phyloP scores from a whole-genome alignment of 2,329 filamentous ascomycete genomes.

The Alternaria conjuncta region DNA sequence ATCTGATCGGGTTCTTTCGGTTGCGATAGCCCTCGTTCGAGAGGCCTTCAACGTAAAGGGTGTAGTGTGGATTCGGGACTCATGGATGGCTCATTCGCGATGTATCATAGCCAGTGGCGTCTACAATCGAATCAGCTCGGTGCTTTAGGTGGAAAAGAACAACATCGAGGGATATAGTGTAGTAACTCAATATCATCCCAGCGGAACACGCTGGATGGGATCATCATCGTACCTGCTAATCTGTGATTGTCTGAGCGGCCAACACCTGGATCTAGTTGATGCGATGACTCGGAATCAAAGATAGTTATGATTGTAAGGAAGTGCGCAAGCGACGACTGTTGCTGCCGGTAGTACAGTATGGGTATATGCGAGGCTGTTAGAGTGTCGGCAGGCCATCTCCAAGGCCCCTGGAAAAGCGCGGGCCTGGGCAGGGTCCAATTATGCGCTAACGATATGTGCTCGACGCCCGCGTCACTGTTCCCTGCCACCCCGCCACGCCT shows the following conservation, averaged over 20 bases:
- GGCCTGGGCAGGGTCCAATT: neutral
- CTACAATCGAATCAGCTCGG: no score
- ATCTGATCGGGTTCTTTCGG: neutral
- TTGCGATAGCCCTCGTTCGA: neutral
- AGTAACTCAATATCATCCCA: no score
- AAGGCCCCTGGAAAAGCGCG: neutral
- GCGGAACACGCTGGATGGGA: no score
- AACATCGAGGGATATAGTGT: no score
- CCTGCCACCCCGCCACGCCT: no score
- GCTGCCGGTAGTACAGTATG: neutral
- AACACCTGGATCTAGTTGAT: no score
- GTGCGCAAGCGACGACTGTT: neutral
- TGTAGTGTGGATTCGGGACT: neutral
- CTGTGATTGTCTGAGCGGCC: no score
- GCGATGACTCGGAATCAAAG: neutral
- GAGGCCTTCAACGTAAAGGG: neutral
- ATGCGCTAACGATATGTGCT: neutral
- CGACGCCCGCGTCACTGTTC: neutral
- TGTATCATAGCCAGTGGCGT: no score
- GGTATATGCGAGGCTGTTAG: neutral
- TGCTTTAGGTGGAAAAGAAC: no score
- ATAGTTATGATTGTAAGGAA: rapidly evolving
- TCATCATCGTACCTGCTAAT: no score
- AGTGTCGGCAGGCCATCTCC: neutral
- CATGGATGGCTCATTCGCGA: neutral